phyloP scores from a whole-genome alignment of 768 basidiomycete genomes.

The Trametes villosa region DNA sequence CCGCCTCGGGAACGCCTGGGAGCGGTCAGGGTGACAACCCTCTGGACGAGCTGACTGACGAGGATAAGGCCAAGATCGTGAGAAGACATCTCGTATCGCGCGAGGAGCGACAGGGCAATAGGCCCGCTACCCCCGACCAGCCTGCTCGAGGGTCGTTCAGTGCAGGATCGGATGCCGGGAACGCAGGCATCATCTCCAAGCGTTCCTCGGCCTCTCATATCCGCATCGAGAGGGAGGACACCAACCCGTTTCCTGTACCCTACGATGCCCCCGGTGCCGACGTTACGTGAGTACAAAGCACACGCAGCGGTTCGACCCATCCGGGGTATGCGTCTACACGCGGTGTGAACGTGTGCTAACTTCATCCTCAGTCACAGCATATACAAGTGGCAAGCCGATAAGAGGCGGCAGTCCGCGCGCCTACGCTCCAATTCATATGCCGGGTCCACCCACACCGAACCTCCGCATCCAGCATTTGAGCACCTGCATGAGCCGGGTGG shows the following conservation, averaged over 20 bases:
- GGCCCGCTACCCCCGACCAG: constrained; percentile 26
- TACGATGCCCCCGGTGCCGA: constrained; percentile 89
- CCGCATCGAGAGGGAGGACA: constrained; percentile 46
- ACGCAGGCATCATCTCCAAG: constrained; percentile 35
- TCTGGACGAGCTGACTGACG: constrained; percentile 70
- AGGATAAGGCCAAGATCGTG: constrained; percentile 84
- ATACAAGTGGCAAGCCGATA: constrained; percentile 92
- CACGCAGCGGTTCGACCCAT: neutral
- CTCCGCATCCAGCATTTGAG: constrained; percentile 76
- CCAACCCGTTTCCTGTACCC: constrained; percentile 84
- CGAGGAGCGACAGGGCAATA: constrained; percentile 53
- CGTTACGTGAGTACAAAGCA: constrained; percentile 72
- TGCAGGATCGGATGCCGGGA: constrained; percentile 36
- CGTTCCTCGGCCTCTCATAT: constrained; percentile 35
- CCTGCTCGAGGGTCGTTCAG: constrained; percentile 29
- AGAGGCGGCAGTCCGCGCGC: constrained; percentile 60
- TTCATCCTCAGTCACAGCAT: constrained; percentile 71
- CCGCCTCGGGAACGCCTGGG: constrained; percentile 31
- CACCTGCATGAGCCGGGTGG: constrained; percentile 96
- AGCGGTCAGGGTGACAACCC: constrained; percentile 40
- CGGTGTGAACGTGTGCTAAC: constrained; percentile 19
- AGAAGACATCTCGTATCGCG: constrained; percentile 79
- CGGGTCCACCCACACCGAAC: constrained; percentile 51
- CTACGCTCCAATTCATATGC: constrained; percentile 74
- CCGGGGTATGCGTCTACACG: constrained; percentile 7